Percentiles rank a stretch among this genome's conserved stretches.
These are phyloP conservation scores for Solanum pinnatisectum DNA, from an alignment of 257 asterid genomes.

Conservation along the genomic window DNA sequence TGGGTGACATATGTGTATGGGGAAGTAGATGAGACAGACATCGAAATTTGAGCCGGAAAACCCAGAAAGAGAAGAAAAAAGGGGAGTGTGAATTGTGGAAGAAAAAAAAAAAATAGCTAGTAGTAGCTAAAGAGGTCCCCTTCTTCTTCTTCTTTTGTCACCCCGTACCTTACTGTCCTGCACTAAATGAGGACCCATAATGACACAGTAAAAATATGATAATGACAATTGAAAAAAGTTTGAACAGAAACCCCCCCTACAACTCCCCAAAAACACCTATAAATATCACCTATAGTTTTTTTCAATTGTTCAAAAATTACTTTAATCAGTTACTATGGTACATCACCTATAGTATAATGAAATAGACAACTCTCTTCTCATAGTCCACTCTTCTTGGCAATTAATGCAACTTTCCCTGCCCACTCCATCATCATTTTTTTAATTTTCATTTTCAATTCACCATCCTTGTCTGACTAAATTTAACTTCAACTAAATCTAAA, in stretches of 20 bases:
- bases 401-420: not conserved
- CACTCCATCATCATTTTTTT: not conserved
- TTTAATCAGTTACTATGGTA: not conserved
- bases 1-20: constrained; percentile 1
- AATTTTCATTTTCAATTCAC: too few relatives aligned
- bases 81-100: not conserved
- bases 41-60: not conserved
- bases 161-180: not conserved
- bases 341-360: not conserved
- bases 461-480: too few relatives aligned
- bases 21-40: not conserved
- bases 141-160: not conserved
- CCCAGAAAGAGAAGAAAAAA: not conserved
- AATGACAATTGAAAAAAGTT: not conserved
- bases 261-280: not conserved
- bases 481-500: too few relatives aligned
- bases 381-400: not conserved
- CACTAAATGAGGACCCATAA: not conserved
- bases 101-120: not conserved
- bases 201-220: not conserved
- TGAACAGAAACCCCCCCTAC: not conserved
- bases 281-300: not conserved
- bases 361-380: not conserved
- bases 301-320: not conserved
- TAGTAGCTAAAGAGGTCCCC: not conserved